Conservation (phyloP, 345 rosid species). For the Eutrema japonicum region DNA sequence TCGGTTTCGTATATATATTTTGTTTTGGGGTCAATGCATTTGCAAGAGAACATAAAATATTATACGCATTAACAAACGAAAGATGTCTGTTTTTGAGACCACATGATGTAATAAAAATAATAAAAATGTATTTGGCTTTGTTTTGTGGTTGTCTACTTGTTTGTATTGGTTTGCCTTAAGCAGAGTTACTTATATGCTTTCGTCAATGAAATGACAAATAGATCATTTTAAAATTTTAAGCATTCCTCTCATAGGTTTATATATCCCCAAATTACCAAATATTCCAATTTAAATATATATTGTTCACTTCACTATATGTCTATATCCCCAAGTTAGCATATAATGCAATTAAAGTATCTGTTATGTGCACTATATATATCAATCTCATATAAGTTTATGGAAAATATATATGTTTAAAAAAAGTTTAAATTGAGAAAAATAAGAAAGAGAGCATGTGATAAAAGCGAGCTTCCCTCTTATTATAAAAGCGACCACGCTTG, state of each 20-base stretch:
- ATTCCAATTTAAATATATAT: not conserved
- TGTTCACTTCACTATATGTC: not conserved
- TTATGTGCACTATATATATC: not conserved
- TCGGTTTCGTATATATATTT: not conserved
- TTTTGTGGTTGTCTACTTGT: slow-evolving; percentile 36
- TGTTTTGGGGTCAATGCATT: slow-evolving; percentile 40
- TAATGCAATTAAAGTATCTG: not conserved
- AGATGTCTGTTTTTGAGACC: slow-evolving; percentile 41
- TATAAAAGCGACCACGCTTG: slow-evolving; percentile 91
- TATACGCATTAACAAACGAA: slow-evolving; percentile 36
- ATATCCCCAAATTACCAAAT: not conserved
- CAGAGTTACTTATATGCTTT: slow-evolving; percentile 14
- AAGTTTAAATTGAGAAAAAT: slow-evolving; percentile 22
- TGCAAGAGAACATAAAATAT: slow-evolving; percentile 25
- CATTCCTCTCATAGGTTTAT: not conserved
- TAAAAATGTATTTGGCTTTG: not conserved
- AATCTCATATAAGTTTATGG: not conserved
- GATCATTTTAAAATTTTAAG: not conserved
- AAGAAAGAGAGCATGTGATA: slow-evolving; percentile 63
- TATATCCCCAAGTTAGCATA: not conserved
- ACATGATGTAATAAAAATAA: slow-evolving; percentile 15
- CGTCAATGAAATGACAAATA: slow-evolving; percentile 11
- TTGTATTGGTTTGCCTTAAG: slow-evolving; percentile 26
- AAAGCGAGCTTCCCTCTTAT: slow-evolving; percentile 67
- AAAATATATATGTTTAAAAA: not conserved